Percentiles rank a stretch among this genome's conserved stretches.
Evolutionary conservation across 2,329 filamentous ascomycete species (phyloP).

Genomic region (Cladophialophora yegresii): DNA sequence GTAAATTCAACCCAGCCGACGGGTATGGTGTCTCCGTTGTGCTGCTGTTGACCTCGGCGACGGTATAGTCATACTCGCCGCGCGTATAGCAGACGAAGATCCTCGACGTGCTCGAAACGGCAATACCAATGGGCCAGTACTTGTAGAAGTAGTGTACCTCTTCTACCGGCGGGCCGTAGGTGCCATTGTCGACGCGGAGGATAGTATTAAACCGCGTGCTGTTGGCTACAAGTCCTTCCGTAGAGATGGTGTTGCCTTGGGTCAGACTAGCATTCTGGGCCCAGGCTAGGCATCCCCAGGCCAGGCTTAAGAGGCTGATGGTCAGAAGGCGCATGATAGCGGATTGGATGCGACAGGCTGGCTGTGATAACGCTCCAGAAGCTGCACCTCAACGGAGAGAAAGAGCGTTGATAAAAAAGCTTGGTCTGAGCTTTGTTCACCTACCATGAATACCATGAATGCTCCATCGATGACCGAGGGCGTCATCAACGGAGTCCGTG

Average conservation of each 20-base stretch:
- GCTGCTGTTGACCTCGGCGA: slow-evolving; percentile 52
- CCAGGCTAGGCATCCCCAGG: background rate
- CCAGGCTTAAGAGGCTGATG: background rate
- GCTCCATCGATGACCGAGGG: background rate
- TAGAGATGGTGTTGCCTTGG: slow-evolving; percentile 26
- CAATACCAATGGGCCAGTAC: slow-evolving; percentile 52
- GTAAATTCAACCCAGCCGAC: slow-evolving; percentile 36
- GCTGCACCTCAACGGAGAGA: background rate
- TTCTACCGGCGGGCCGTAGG: slow-evolving; percentile 51
- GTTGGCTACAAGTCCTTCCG: slow-evolving; percentile 18
- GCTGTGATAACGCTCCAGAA: background rate
- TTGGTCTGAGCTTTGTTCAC: background rate
- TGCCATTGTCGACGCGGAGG: slow-evolving; percentile 51
- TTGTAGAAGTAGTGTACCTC: slow-evolving; percentile 54
- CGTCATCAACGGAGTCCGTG: background rate
- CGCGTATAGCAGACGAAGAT: slow-evolving; percentile 53
- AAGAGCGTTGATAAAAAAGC: background rate
- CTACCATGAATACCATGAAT: background rate
- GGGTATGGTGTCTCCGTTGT: slow-evolving; percentile 54
- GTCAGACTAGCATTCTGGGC: slow-evolving; percentile 16
- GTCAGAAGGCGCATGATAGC: background rate
- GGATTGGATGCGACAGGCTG: background rate
- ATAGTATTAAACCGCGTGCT: slow-evolving; percentile 24
- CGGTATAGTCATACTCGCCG: slow-evolving; percentile 50
- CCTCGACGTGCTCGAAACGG: slow-evolving; percentile 47